Base-by-base conservation (phyloP, 345 rosid species). In the Moringa oleifera region DNA sequence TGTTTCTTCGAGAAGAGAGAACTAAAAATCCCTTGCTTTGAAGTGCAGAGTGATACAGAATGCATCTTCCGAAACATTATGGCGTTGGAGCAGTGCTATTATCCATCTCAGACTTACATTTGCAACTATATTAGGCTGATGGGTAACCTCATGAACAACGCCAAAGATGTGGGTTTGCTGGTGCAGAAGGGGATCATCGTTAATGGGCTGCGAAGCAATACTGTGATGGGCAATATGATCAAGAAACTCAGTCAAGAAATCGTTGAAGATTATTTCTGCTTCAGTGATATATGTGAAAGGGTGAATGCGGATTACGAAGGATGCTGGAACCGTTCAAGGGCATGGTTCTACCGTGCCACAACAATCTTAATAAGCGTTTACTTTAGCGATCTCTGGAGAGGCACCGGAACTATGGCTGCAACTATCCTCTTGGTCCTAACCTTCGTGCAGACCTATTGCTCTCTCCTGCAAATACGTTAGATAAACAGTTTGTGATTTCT, bases 331-430 rank as follows among this genome's bases (percentile, higher is more conserved):
- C 64, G 61, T 18, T 9, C 66, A 13, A 28, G 55, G 2, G 69
- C 76, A 23, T n/a, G n/a, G n/a, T n/a, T n/a, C n/a, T n/a, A n/a
- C n/a, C n/a, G n/a, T n/a, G n/a, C n/a, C n/a, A n/a, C n/a, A n/a
- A n/a, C n/a, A n/a, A 65, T 58, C 1, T 52, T 78, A 6, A 53
- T 20, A 17, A 20, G 71, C 23, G 76, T 74, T 15, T 74, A 71
- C 59, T 78, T 74, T 22, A 68, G 59, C 25, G 62, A 71, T 15
- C 66, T 63, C 37, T 78, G 81, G 81, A 74, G 68, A 28, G 64
- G 67, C 37, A 62, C 68, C 1, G 63, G 64, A 46, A 52, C 64
- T 0, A 18, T 57, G 0, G 67, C 71, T 0, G 71, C 73, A n/a
- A 36, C 25, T 37, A 20, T 63, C 57, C 52, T 74, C 20, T 55